Conservation (phyloP, 2,329 filamentous ascomycete species). For the Myriangium duriaei region DNA sequence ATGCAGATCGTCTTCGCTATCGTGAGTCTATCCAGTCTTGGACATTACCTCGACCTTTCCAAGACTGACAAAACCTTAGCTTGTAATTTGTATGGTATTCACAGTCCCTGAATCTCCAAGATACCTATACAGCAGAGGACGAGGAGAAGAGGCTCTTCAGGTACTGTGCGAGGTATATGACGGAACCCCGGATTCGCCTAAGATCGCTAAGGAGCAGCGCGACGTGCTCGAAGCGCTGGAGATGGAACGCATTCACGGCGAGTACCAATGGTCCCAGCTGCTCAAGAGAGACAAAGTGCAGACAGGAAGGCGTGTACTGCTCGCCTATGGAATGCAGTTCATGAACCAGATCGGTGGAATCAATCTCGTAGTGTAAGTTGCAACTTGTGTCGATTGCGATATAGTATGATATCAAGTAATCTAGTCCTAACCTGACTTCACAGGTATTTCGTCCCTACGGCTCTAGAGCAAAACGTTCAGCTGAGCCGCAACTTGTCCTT, state of each 20-base stretch:
- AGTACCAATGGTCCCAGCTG: slow-evolving; percentile 28
- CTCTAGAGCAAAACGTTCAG: slow-evolving; percentile 35
- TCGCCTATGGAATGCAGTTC: slow-evolving; percentile 29
- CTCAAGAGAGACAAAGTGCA: slow-evolving; percentile 29
- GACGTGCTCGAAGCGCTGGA: slow-evolving; percentile 26
- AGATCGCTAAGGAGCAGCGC: slow-evolving; percentile 20
- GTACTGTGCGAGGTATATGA: slow-evolving; percentile 25
- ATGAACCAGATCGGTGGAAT: slow-evolving; percentile 30
- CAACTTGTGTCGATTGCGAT: not conserved
- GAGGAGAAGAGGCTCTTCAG: slow-evolving; percentile 21
- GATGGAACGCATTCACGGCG: slow-evolving; percentile 25
- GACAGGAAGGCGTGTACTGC: slow-evolving; percentile 27
- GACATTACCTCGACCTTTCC: slow-evolving; percentile 11
- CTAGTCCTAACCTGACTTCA: no score
- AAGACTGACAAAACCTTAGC: slow-evolving; percentile 13
- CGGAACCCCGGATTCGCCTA: slow-evolving; percentile 16
- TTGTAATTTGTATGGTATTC: slow-evolving; percentile 30
- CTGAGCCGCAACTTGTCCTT: slow-evolving; percentile 32
- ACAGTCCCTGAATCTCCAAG: slow-evolving; percentile 29
- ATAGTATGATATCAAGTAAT: no score
- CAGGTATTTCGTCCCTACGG: slow-evolving; percentile 31
- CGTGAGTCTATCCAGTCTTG: slow-evolving; percentile 13
- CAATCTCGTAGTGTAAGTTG: slow-evolving; percentile 25
- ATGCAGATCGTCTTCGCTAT: slow-evolving; percentile 33
- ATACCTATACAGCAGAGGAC: slow-evolving; percentile 23